Base-by-base conservation (phyloP, 2,329 filamentous ascomycete genomes). In the Sporothrix dimorphospora region DNA sequence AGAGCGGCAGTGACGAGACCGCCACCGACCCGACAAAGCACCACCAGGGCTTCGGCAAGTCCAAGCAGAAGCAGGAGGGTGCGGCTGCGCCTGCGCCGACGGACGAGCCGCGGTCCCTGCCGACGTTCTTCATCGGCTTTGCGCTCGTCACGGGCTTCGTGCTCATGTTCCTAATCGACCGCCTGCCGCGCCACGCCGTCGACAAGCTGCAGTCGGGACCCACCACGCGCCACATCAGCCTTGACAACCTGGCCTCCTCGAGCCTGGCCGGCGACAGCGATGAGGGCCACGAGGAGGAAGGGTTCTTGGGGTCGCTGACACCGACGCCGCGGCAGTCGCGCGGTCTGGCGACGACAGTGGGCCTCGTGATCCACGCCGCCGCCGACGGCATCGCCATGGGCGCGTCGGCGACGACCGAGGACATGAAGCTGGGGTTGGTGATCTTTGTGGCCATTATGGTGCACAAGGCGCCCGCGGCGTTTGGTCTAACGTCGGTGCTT, bases 371-470 rank as follows among this genome's bases (percentile, higher is more conserved):
- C 72, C 96, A 99, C 80, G 94, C 96, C 0, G 92, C 93, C 1
- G 95, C 96, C 1, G 96, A 99, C 78, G 96, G 96, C 19, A 97
- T 99, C 74, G 96, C 96, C 2, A 90, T 99, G 82, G 96, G 96
- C 27, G 96, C 96, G 30, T 97, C 94, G 0, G 93, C 92, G 3
- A 91, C 92, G 4, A 88, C 90, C 3, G 85, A 89, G 1, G 90
- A 93, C 76, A 89, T 89, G 74, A 91, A 91, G 72, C 83, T 99
- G 12, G 94, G 93, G 47, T 89, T 98, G 73, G 93, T 99, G 77
- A 94, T 99, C 51, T 99, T 99, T 80, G 82, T 97, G 53, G 96
- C 96, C 12, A 96, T 99, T 76, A 97, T 99, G 92, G 89, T 98
- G 6, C 96, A 99, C 82, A 99, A 98, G 83, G 95, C 94, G 1